Evolutionary conservation across 352 stramenopile species (phyloP), one percentile per base, ranked within the genome.

Genomic region (Pythium guiyangense): DNA sequence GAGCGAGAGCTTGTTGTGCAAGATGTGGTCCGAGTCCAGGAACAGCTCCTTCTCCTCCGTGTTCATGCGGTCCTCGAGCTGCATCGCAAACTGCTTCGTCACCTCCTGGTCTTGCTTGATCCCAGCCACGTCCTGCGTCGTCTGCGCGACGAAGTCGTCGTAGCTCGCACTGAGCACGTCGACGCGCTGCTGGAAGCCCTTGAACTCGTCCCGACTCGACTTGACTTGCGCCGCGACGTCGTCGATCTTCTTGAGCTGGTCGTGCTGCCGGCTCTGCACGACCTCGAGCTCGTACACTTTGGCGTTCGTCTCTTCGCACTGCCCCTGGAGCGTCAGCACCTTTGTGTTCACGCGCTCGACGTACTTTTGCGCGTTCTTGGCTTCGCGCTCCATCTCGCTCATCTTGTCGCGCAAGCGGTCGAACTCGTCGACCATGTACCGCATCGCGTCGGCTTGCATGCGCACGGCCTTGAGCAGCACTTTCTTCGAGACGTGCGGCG

Each of bases 381-480:
- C 71, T 57, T 94, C 81, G 11, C 71, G 81, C 58, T 94, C 84
- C 69, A 94, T 85, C 47, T 88, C 77, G 20, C 66, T 63, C 57
- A 94, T 88, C 57, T 89, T 88, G 61, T 77, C 70, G 12, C 79
- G 76, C 10, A 94, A 59, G n/a, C 75, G 79, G 46, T 94, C 84
- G 57, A 94, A 89, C 52, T 95, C 82, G 60, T 89, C 82, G 20
- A 88, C 75, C 59, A 92, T 78, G 64, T 83, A 91, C 29, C 81
- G 79, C 83, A 95, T 88, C 62, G 81, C 83, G 17, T 90, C 77
- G 15, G 84, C 85, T 52, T 95, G 83, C 77, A 92, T 88, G 44
- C 82, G 83, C 45, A 93, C 62, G 5, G 79, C 86, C 45, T 92
- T 92, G 44, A 94, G 64, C 35, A 94, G 64, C 34, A 92, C 80